Base-by-base conservation (phyloP, 768 basidiomycete genomes). In the Lactifluus rugatus region DNA sequence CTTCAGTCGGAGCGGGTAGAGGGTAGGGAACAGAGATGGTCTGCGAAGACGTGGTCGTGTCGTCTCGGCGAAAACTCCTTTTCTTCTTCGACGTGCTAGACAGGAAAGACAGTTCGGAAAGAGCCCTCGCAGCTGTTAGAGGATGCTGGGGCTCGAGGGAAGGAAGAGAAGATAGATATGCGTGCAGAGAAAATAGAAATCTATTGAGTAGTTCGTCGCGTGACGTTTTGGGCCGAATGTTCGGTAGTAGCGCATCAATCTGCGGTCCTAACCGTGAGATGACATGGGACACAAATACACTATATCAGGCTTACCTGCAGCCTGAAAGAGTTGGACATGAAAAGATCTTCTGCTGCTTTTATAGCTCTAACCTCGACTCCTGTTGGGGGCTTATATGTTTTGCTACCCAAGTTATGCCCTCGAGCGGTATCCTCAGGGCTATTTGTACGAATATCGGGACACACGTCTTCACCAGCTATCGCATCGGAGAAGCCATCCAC, bases 171-270 rank as follows among this genome's bases (percentile, higher is more conserved):
- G 76, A 75, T 17, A 96, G 73, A 61, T 82, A 77, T 1, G 80
- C 72, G 65, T 93, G 85, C 3, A 97, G 76, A 8, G 76, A 62
- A 52, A 84, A 75, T 13, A 93, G 79, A 61, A 87, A 85, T 32
- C 76, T 76, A 55, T 90, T 85, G 3, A 93, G 74, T 1, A 79
- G 74, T n/a, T 78, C 73, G 21, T 72, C 74, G 65, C 74, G 75
- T 2, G 80, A 78, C 26, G 76, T 67, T 70, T 84, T 87, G 41
- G 87, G 87, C 45, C 82, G 78, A 42, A 89, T 75, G 66, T 86
- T 85, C 9, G 90, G 85, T 19, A 94, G 74, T 13, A 94, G 74
- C 0, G 85, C 87, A 58, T 90, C 87, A 63, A 90, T 85, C 87
- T 93, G 31, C 37, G 17, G 14, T 28, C 23, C 34, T 25, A 50